Evolutionary conservation across 1,284 basidiomycete genomes (phyloP), one percentile per base, ranked within the genome.

Genomic region (Somion occarium): DNA sequence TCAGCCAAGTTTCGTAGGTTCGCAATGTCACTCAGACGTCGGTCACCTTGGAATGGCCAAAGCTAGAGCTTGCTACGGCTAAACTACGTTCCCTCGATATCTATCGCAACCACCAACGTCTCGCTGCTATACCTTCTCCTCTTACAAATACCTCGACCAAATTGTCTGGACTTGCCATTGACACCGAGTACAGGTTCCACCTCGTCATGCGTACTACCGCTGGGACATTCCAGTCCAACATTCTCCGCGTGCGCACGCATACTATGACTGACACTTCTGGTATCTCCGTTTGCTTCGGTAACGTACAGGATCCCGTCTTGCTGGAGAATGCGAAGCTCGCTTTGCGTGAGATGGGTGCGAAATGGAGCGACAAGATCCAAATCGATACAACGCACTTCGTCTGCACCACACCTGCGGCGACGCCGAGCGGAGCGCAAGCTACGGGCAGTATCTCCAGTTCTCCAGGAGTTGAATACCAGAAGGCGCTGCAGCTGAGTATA

Each of bases 381-480:
- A 94, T 98, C 52, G 94, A 97, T 63, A 97, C 94, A 3, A 96
- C 93, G 0, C 94, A 98, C 67, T 97, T 96, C 60, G 93, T 97
- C 34, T 96, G 93, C 64, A 95, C 92, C 2, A 92, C 89, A 0
- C 89, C 93, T 1, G 83, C 86, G 1, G 76, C 80, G 12, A 82
- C 82, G 0, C 80, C 84, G 0, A 61, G 69, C 4, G 85, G 83
- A 2, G 82, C 85, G 2, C 76, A 78, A 50, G 75, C 74, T 0
- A 72, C 75, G 2, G 79, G 81, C 3, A 74, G 69, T 57, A 60
- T 70, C 0, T 66, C 71, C 11, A 71, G 72, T 11, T 79, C 80
- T 4, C 86, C 91, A 0, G 87, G 87, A 0, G 83, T 89, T 3
- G 91, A 93, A 60, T 97, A 97, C 65, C 92, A 95, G 66, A 82